Percentiles rank a stretch among this genome's conserved stretches.
These are phyloP conservation scores for Sporothrix euskadiensis DNA, from an alignment of 2,329 filamentous ascomycete species.

Conservation along the genomic window DNA sequence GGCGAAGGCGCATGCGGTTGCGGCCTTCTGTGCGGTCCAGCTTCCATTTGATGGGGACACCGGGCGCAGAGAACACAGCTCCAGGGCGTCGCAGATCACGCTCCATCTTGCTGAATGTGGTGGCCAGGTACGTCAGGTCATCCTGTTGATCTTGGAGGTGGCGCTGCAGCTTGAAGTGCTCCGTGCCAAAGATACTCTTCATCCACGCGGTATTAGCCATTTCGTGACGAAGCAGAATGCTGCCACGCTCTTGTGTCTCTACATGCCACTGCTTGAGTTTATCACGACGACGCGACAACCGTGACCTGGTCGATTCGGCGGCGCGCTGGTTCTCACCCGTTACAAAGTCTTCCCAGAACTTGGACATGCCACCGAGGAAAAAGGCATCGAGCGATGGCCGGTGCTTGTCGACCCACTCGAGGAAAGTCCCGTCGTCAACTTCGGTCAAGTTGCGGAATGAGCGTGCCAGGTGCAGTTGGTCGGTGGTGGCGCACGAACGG, in stretches of 20 bases:
- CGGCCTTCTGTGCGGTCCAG: constrained; percentile 93
- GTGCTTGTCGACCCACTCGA: constrained; percentile 84
- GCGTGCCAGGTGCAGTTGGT: constrained; percentile 69
- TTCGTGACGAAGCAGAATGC: constrained; percentile 77
- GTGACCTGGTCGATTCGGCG: constrained; percentile 69
- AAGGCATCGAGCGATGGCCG: constrained; percentile 74
- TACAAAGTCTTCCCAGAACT: constrained; percentile 86
- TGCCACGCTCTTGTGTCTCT: constrained; percentile 68
- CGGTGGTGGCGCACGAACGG: constrained; percentile 64
- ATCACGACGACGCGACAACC: constrained; percentile 76
- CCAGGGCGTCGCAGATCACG: constrained; percentile 76
- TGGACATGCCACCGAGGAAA: constrained; percentile 79
- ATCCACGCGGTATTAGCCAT: constrained; percentile 87
- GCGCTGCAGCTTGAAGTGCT: constrained; percentile 88
- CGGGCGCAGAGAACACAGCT: constrained; percentile 71
- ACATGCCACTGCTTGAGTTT: constrained; percentile 77
- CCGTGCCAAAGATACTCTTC: constrained; percentile 90
- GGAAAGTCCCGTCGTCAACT: constrained; percentile 83
- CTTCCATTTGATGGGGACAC: constrained; percentile 68
- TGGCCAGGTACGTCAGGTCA: constrained; percentile 73
- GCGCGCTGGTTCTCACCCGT: constrained; percentile 76
- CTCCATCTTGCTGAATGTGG: constrained; percentile 76
- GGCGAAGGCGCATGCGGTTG: constrained; percentile 87
- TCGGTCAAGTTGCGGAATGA: constrained; percentile 84
- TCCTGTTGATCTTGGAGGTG: constrained; percentile 92